A percentile compares a stretch with the other conserved stretches of the same genome.
phyloP scores from a whole-genome alignment of 1,284 basidiomycete genomes.

The Ceratobasidium sp. region DNA sequence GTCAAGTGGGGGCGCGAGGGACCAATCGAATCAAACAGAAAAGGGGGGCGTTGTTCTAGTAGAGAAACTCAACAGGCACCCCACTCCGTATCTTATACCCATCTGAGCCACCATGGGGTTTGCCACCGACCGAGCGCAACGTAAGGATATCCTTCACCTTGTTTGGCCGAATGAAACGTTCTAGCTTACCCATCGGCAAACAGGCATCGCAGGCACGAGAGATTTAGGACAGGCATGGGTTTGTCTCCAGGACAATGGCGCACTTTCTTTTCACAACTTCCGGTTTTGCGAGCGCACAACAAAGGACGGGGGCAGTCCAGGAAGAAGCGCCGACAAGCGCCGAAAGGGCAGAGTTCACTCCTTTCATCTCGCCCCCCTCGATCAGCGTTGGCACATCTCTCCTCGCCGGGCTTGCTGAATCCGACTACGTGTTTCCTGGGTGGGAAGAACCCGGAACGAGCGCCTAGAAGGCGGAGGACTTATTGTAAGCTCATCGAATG shows the following conservation, averaged over 20 bases:
- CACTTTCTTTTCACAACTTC: slow-evolving; percentile 6
- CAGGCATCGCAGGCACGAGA: not conserved
- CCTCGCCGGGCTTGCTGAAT: slow-evolving; percentile 3
- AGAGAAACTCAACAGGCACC: not conserved
- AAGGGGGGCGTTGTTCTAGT: slow-evolving; percentile 11
- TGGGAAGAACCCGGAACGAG: not conserved
- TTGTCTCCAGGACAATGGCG: slow-evolving; percentile 30
- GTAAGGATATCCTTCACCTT: slow-evolving; percentile 7
- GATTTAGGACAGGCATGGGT: not conserved
- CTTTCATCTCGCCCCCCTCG: slow-evolving; percentile 32
- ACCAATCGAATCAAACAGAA: not conserved
- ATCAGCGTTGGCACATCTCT: not conserved
- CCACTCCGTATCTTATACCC: slow-evolving; percentile 11
- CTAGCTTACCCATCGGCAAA: not conserved
- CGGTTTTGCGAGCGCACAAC: not conserved
- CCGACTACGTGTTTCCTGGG: not conserved
- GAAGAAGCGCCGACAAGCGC: not conserved
- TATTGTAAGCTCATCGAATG: not conserved
- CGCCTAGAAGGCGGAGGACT: not conserved
- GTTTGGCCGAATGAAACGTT: slow-evolving; percentile 29
- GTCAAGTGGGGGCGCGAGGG: not conserved
- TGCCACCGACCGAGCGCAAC: not conserved
- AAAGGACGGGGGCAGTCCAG: slow-evolving; percentile 14
- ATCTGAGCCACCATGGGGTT: not conserved
- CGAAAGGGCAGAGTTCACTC: slow-evolving; percentile 17